Evolutionary conservation across 768 basidiomycete genomes (phyloP).

Genomic region (Boletus patriciae): DNA sequence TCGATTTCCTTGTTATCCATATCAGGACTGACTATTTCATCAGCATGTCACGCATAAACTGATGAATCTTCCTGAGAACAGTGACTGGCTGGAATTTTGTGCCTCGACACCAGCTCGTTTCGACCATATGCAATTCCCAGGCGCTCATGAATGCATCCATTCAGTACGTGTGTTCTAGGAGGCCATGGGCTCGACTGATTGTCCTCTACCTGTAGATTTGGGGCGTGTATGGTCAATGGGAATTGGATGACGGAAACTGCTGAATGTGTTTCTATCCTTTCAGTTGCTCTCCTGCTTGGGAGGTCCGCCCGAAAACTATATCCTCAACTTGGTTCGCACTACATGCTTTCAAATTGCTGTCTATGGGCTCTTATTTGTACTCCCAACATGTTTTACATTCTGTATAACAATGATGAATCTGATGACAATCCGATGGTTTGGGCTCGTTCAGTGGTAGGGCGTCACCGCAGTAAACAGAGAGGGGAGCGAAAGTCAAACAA

Average conservation of each 20-base stretch:
- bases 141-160: constrained; percentile 19
- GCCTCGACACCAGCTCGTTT: constrained; percentile 35
- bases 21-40: neutral
- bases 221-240: constrained; percentile 30
- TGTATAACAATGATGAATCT: neutral
- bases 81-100: constrained; percentile 36
- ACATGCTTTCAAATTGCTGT: neutral
- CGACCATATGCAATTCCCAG: constrained; percentile 19
- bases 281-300: no score
- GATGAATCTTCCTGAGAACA: constrained; percentile 22
- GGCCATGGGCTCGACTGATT: neutral
- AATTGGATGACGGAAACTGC: constrained; percentile 23
- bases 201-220: constrained; percentile 7
- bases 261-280: neutral
- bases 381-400: neutral
- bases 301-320: neutral
- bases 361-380: neutral
- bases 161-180: constrained; percentile 3
- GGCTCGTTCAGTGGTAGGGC: neutral
- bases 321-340: neutral
- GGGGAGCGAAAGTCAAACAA: neutral
- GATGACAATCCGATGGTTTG: neutral
- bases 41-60: constrained; percentile 31
- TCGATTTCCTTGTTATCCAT: neutral
- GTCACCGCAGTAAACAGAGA: neutral